phyloP scores from a whole-genome alignment of 768 basidiomycete species.

The Lentinula sp. region DNA sequence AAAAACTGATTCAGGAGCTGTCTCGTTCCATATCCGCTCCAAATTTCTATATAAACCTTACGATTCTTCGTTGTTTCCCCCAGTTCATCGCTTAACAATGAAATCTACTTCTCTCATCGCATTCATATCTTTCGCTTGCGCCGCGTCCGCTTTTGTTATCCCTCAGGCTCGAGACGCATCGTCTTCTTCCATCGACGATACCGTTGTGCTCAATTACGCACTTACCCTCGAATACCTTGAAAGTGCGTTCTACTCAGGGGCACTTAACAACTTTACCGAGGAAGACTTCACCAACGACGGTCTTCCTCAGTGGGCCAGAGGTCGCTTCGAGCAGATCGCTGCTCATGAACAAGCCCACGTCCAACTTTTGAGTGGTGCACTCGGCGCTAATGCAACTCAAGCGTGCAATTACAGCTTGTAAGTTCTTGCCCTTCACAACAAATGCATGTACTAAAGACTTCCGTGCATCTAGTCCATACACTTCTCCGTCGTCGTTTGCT shows the following conservation, averaged over 20 bases:
- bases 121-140: background rate
- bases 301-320: constrained; percentile 41
- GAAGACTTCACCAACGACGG: constrained; percentile 41
- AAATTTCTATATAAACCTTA: background rate
- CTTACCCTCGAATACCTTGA: constrained; percentile 39
- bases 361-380: constrained; percentile 39
- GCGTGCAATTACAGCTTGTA: constrained; percentile 60
- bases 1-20: no score
- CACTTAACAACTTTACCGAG: constrained; percentile 35
- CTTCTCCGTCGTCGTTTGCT: constrained; percentile 24
- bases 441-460: background rate
- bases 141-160: background rate
- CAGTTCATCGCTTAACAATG: background rate
- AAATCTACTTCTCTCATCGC: background rate
- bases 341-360: constrained; percentile 54
- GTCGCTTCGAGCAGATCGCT: constrained; percentile 44
- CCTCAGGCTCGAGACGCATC: background rate
- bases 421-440: constrained; percentile 10
- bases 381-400: constrained; percentile 31
- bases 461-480: constrained; percentile 29
- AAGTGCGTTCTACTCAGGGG: constrained; percentile 35
- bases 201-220: background rate
- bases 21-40: no score
- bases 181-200: background rate
- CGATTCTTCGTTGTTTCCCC: background rate